These are phyloP conservation scores for Prunus dulcis DNA, from an alignment of 306 rosid species.

Conservation along the genomic window DNA sequence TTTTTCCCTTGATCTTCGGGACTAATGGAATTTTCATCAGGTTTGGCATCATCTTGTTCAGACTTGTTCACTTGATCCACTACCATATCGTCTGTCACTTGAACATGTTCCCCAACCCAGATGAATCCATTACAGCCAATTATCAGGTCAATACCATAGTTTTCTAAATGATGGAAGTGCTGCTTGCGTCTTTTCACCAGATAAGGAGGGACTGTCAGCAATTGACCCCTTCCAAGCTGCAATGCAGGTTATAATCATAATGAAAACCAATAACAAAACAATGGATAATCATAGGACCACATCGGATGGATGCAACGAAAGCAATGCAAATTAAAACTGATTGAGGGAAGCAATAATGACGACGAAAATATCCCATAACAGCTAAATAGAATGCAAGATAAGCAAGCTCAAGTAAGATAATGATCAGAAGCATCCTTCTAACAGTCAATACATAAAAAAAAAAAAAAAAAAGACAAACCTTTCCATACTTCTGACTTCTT, in stretches of 20 bases:
- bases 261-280: neutral
- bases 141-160: conserved; percentile 67
- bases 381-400: neutral
- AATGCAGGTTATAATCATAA: neutral
- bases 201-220: conserved; percentile 72
- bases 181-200: conserved; percentile 86
- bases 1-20: conserved; percentile 58
- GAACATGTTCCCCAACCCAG: conserved; percentile 86
- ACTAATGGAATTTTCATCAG: conserved; percentile 8
- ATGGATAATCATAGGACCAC: neutral
- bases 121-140: conserved; percentile 86
- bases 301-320: neutral
- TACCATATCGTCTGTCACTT: conserved; percentile 50
- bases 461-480: too few relatives aligned
- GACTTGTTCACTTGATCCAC: conserved; percentile 54
- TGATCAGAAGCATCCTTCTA: neutral
- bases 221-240: conserved; percentile 84
- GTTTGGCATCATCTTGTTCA: conserved; percentile 34
- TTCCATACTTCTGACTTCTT: too few relatives aligned
- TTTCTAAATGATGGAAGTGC: conserved; percentile 78
- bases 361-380: neutral
- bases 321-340: neutral
- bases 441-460: neutral
- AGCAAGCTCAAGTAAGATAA: neutral
- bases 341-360: neutral